Evolutionary conservation across 352 stramenopile genomes (phyloP), one percentile per base, ranked within the genome.

Genomic region (Globisporangium solare): DNA sequence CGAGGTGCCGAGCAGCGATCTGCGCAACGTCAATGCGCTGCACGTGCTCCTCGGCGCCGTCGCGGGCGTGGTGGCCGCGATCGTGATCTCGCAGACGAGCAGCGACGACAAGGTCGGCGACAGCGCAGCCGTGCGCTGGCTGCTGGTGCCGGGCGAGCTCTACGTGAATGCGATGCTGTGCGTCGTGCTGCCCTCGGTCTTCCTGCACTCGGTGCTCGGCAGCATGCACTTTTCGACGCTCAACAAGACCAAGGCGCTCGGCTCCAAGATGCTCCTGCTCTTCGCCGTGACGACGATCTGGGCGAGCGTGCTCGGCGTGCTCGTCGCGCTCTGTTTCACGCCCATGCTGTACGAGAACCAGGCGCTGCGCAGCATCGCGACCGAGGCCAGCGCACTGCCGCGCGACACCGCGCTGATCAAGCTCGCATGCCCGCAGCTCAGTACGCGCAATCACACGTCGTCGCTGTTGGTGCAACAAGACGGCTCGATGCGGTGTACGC

Each of bases 261-360:
- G 51, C 32, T 56, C 39, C 54, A 68, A 67, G 37, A 61, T 73
- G 24, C 39, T 68, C 31, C 58, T 54, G 40, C 74, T 51, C 21
- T 87, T 83, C 62, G 37, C 68, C 40, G 49, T 54, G 3, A 58
- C 66, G 11, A 81, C 73, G 45, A 45, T 88, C 35, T 66, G 66
- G 48, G 77, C 73, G 35, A 82, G 76, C 43, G 54, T 60, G 0
- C n/a, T 89, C 18, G 79, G 79, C 15, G 68, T 68, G 22, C 37
- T 86, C n/a, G 48, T 85, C 18, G 70, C 61, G 15, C 51, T 80
- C 18, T 65, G 56, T n/a, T 63, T 79, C 22, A 63, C 68, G 32
- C 61, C 67, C 20, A 60, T 76, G 40, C 68, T 86, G 8, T 60
- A 61, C 2, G 50, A 43, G 12, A 76, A 48, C 51, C 56, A 35